These are phyloP conservation scores for Dicorynia guianensis DNA, from an alignment of 306 rosid species.

Conservation along the genomic window DNA sequence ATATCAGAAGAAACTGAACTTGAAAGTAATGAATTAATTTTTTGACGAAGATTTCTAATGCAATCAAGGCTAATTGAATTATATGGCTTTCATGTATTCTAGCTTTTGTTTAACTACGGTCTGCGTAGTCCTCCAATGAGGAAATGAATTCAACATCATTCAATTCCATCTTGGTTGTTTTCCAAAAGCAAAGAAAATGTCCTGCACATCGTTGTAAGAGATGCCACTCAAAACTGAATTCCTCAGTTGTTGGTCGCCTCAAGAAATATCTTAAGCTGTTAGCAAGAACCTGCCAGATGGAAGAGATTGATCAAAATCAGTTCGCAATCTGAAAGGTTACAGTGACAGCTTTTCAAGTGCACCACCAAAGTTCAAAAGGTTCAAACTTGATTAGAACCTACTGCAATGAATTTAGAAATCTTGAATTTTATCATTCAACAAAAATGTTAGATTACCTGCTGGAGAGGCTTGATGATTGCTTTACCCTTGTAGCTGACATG, in stretches of 20 bases:
- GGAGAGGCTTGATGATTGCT: constrained; percentile 84
- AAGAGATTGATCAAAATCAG: constrained; percentile 18
- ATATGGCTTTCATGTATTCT: neutral
- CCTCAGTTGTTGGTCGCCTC: constrained; percentile 92
- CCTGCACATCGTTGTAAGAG: neutral
- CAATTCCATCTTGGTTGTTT: constrained; percentile 18
- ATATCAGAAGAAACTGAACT: neutral
- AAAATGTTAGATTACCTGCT: constrained; percentile 60
- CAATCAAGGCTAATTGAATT: constrained; percentile 2
- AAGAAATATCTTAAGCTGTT: constrained; percentile 91
- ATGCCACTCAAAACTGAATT: constrained; percentile 73
- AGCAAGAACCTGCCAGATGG: constrained; percentile 68
- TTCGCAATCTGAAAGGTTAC: neutral
- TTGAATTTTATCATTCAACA: neutral
- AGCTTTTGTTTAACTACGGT: constrained; percentile 3
- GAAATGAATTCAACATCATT: constrained; percentile 26
- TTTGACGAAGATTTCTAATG: constrained; percentile 10
- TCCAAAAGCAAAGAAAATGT: constrained; percentile 12
- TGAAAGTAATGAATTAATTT: neutral
- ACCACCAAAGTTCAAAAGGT: neutral
- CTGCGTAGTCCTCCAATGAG: constrained; percentile 34
- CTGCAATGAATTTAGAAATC: neutral
- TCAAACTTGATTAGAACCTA: neutral
- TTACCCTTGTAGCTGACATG: constrained; percentile 86
- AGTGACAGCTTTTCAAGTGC: neutral